Evolutionary conservation across 352 stramenopile species (phyloP).

Genomic region (Phytophthora syringae): DNA sequence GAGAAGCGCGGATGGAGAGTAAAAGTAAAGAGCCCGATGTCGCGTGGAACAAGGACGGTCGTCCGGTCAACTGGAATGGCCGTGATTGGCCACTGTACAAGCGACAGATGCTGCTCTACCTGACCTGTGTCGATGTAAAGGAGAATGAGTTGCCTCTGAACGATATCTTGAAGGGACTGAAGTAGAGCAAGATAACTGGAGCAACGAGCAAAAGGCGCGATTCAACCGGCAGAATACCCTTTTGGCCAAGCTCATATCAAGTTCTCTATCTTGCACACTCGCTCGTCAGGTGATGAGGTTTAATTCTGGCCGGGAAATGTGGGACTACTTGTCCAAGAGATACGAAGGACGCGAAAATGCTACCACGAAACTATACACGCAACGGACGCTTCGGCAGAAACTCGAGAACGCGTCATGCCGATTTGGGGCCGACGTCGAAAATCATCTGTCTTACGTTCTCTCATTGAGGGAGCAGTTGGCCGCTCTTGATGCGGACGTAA

Average conservation of each 20-base stretch:
- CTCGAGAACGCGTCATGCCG: slow-evolving; percentile 1
- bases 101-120: not conserved
- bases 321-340: not conserved
- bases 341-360: slow-evolving; percentile 8
- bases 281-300: not conserved
- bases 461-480: slow-evolving; percentile 3
- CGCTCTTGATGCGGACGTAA: not conserved
- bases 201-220: not conserved
- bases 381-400: slow-evolving; percentile 8
- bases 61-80: slow-evolving; percentile 5
- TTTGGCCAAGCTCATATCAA: not conserved
- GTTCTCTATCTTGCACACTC: not conserved
- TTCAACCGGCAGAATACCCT: not conserved
- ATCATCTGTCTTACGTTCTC: too few relatives aligned
- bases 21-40: not conserved
- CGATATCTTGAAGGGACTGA: not conserved
- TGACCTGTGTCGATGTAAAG: not conserved
- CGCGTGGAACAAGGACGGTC: slow-evolving; percentile 5
- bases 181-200: not conserved
- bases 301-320: not conserved
- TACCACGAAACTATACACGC: not conserved
- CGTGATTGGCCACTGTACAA: slow-evolving; percentile 5
- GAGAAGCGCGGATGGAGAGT: too few relatives aligned
- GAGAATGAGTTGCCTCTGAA: not conserved
- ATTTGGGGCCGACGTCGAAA: slow-evolving; percentile 6